Base-by-base conservation (phyloP, 2,329 filamentous ascomycete species). In the Colletotrichum liriopes region DNA sequence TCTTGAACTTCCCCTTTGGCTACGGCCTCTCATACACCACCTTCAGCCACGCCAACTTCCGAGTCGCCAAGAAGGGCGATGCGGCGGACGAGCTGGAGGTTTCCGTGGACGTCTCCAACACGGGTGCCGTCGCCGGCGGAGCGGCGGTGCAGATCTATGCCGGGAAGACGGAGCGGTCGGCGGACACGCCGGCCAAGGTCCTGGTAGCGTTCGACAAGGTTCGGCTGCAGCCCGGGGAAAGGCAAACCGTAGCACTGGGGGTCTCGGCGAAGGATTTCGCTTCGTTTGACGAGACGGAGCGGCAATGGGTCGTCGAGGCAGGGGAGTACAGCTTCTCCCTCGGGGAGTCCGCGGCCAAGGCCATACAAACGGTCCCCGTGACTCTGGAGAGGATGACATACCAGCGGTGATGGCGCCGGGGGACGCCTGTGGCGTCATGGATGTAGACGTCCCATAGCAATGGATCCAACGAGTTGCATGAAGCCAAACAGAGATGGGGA, bases 21-120 rank as follows among this genome's bases (percentile, higher is more conserved):
- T 88, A 92, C 77, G 92, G 87, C 49, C 83, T 92, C 29, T 90
- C 88, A 35, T 93, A 93, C 82, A 92, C 89, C 4, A 87, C 82
- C 1, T 94, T 91, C 78, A 82, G 87, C 32, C 68, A 67, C 12
- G 85, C 92, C 60, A 85, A 91, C 79, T 78, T 83, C 43, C 74
- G 76, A 1, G 80, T 80, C 5, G 45, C 78, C 0, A 75, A 75
- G 23, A 79, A 80, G 9, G 79, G 83, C 32, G 84, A 85, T 9
- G 82, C 83, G 29, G 79, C 78, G 12, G 82, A 83, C 29, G 78
- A 78, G 11, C 82, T 81, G 73, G 78, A 80, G 37, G 88, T 88
- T 2, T 86, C 84, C 0, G 86, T 89, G 0, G 77, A 79, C 16
- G 83, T 93, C 32, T 85, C 84, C 63, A 93, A 94, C 80, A 90